Evolutionary conservation across 768 basidiomycete genomes (phyloP).

Genomic region (Hygrocybe coccinea): DNA sequence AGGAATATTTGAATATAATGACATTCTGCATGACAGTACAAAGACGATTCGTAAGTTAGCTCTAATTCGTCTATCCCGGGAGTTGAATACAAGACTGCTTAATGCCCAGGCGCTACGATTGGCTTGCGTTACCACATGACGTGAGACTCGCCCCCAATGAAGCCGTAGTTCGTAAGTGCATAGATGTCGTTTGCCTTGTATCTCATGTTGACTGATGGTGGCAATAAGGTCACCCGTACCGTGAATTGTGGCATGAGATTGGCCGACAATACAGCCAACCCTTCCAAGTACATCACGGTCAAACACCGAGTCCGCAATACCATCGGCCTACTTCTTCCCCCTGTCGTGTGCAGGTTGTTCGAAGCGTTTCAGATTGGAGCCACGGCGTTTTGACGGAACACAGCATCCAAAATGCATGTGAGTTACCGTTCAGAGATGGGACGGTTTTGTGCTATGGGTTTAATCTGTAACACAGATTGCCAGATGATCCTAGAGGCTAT

Average conservation of each 20-base stretch:
- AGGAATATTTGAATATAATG: background rate
- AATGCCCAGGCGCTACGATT: slow-evolving; percentile 43
- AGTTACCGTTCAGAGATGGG: slow-evolving; percentile 26
- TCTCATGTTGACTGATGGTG: background rate
- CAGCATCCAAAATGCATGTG: slow-evolving; percentile 92
- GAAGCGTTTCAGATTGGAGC: slow-evolving; percentile 91
- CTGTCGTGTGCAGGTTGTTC: slow-evolving; percentile 73
- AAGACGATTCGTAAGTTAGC: slow-evolving; percentile 43
- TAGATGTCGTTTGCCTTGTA: background rate
- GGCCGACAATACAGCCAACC: slow-evolving; percentile 61
- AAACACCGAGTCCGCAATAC: slow-evolving; percentile 40
- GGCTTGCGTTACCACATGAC: slow-evolving; percentile 80
- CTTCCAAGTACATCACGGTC: slow-evolving; percentile 48
- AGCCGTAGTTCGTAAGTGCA: slow-evolving; percentile 48
- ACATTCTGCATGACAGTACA: slow-evolving; percentile 30
- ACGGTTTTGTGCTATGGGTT: background rate
- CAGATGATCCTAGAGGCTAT: slow-evolving; percentile 78
- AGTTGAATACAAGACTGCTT: slow-evolving; percentile 1
- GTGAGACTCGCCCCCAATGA: slow-evolving; percentile 58
- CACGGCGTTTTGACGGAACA: slow-evolving; percentile 86
- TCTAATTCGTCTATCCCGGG: background rate
- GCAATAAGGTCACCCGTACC: slow-evolving; percentile 61
- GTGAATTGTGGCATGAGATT: slow-evolving; percentile 51
- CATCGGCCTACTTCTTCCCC: slow-evolving; percentile 41
- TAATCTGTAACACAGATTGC: slow-evolving; percentile 43